Evolutionary conservation across 257 asterid genomes (phyloP).

Genomic region (Lycium barbarum): DNA sequence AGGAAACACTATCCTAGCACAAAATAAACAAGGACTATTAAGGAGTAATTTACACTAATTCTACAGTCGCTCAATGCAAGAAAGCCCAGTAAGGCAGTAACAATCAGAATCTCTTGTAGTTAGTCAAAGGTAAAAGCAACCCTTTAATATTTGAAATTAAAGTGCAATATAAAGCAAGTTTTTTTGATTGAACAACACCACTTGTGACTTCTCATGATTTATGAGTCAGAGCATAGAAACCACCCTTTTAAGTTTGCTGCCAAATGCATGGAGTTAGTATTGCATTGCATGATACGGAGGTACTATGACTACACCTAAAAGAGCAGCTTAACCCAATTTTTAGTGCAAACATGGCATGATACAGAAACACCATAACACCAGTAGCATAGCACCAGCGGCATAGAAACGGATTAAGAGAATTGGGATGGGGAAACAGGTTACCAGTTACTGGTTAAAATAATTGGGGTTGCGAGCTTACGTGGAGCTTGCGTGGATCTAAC

Average conservation of each 20-base stretch:
- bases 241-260: not conserved
- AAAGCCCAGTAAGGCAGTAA: not conserved
- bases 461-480: too few relatives aligned
- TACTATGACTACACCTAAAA: too few relatives aligned
- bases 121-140: constrained; percentile 15
- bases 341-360: too few relatives aligned
- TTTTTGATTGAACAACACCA: not conserved
- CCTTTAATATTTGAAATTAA: not conserved
- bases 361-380: too few relatives aligned
- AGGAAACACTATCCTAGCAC: not conserved
- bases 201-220: not conserved
- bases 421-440: too few relatives aligned
- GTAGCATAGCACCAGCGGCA: too few relatives aligned
- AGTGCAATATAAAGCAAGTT: not conserved
- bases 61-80: not conserved
- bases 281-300: too few relatives aligned
- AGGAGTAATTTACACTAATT: not conserved
- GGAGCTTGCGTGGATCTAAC: too few relatives aligned
- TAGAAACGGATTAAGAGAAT: too few relatives aligned
- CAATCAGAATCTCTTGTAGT: not conserved
- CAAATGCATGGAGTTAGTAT: too few relatives aligned
- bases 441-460: too few relatives aligned
- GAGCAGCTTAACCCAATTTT: too few relatives aligned
- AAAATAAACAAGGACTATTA: constrained; percentile 10
- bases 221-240: not conserved